Evolutionary conservation across 129 eudicot species (phyloP).

Genomic region (Pittosporum tobira): DNA sequence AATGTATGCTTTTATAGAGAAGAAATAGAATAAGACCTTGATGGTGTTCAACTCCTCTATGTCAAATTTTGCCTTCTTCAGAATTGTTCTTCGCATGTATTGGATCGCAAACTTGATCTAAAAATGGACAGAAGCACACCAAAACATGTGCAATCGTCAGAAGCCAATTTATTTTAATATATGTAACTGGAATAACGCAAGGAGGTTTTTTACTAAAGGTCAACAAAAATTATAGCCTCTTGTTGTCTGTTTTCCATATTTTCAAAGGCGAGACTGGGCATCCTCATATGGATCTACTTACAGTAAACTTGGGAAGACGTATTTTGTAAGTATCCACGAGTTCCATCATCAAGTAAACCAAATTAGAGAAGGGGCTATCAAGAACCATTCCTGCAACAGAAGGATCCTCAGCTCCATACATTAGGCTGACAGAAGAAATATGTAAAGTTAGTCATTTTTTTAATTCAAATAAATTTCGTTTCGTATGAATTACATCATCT

Average conservation of each 20-base stretch:
- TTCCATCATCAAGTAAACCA: conserved; percentile 98
- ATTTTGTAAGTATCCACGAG: conserved; percentile 90
- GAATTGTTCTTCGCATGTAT: conserved; percentile 84
- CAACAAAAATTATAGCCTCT: too few species aligned
- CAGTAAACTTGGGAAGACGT: conserved; percentile 89
- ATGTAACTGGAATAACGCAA: not conserved
- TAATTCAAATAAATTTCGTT: too few species aligned
- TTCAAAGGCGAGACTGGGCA: conserved; percentile 1
- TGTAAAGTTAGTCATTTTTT: conserved; percentile 24
- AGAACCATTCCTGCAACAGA: conserved; percentile 98
- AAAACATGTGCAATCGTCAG: not conserved
- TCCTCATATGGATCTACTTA: conserved; percentile 20
- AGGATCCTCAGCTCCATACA: conserved; percentile 99
- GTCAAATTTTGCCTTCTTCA: conserved; percentile 91
- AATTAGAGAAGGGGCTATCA: conserved; percentile 93
- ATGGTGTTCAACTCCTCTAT: conserved; percentile 71
- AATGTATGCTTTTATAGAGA: not conserved
- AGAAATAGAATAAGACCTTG: conserved; percentile 37
- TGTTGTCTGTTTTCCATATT: too few species aligned
- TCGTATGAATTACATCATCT: not conserved
- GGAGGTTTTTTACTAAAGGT: not conserved
- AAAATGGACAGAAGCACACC: not conserved
- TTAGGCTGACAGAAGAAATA: conserved; percentile 54
- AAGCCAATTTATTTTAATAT: not conserved
- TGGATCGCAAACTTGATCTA: conserved; percentile 95